Conservation (phyloP, 2,329 filamentous ascomycete genomes). For the Pezicula rhizophila region DNA sequence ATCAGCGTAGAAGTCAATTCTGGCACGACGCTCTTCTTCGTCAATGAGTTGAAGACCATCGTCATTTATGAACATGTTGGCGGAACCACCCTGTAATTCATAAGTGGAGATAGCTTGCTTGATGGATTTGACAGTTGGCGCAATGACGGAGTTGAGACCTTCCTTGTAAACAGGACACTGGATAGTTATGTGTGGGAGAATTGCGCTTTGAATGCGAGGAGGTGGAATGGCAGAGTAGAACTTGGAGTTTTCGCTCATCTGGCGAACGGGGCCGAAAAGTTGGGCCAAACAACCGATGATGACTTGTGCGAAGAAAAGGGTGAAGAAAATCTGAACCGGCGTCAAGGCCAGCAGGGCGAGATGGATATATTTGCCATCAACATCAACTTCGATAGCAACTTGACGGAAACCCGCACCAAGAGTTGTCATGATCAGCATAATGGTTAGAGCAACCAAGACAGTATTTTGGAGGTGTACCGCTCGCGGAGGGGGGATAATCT, state of each 20-base stretch:
- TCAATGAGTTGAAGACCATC: conserved; percentile 65
- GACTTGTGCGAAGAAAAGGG: conserved; percentile 74
- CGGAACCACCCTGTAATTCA: conserved; percentile 70
- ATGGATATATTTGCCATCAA: conserved; percentile 57
- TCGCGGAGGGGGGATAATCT: conserved; percentile 57
- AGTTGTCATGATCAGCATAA: conserved; percentile 58
- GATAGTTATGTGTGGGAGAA: conserved; percentile 70
- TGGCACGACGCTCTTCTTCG: conserved; percentile 54
- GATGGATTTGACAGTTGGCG: conserved; percentile 70
- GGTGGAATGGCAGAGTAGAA: conserved; percentile 73
- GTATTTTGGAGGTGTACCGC: conserved; percentile 66
- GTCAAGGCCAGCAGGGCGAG: conserved; percentile 59
- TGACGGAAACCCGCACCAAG: conserved; percentile 66
- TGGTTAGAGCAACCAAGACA: conserved; percentile 59
- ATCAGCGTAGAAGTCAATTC: conserved; percentile 63
- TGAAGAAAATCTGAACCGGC: conserved; percentile 74
- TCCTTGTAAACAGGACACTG: conserved; percentile 89
- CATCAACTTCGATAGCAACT: conserved; percentile 60
- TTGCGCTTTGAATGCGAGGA: conserved; percentile 47
- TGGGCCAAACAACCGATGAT: conserved; percentile 71
- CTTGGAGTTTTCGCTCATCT: conserved; percentile 70
- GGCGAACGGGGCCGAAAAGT: conserved; percentile 67
- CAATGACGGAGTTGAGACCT: conserved; percentile 67
- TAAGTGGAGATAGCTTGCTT: conserved; percentile 74
- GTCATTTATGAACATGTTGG: conserved; percentile 72